Percentiles rank a stretch among this genome's conserved stretches.
Evolutionary conservation across 176 grass and related monocot species (phyloP).

Genomic region (Neostapfia colusana): DNA sequence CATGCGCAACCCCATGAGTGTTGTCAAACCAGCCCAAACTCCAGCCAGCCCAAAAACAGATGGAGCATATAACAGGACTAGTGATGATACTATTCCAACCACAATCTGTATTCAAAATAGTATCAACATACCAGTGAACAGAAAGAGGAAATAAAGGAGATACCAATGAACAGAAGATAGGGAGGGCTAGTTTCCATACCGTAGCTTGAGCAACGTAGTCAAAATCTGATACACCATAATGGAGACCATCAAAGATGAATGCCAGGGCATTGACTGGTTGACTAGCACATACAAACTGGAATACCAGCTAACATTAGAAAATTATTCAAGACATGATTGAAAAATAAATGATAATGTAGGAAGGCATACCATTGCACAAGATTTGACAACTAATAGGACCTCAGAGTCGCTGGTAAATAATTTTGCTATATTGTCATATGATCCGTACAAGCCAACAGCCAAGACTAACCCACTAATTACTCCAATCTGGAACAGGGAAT

Average conservation of each 20-base stretch:
- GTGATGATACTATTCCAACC: slow-evolving; percentile 68
- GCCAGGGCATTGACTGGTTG: slow-evolving; percentile 94
- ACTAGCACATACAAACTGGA: slow-evolving; percentile 89
- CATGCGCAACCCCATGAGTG: slow-evolving; percentile 86
- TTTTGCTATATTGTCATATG: slow-evolving; percentile 76
- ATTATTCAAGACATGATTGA: not conserved
- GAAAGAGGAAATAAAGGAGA: not conserved
- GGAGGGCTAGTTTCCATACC: slow-evolving; percentile 42
- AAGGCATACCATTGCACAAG: slow-evolving; percentile 76
- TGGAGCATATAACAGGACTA: slow-evolving; percentile 81
- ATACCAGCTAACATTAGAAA: slow-evolving; percentile 22
- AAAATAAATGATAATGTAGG: slow-evolving; percentile 9
- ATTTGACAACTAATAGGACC: slow-evolving; percentile 77
- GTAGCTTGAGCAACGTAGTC: slow-evolving; percentile 76
- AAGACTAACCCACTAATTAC: slow-evolving; percentile 67
- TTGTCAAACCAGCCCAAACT: slow-evolving; percentile 93
- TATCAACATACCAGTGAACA: slow-evolving; percentile 25
- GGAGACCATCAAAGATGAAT: slow-evolving; percentile 95
- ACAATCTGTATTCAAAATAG: slow-evolving; percentile 60
- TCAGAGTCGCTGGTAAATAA: slow-evolving; percentile 80
- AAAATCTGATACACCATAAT: slow-evolving; percentile 95
- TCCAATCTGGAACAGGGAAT: slow-evolving; percentile 65
- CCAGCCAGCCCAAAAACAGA: slow-evolving; percentile 73
- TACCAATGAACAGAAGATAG: slow-evolving; percentile 9
- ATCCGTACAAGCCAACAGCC: slow-evolving; percentile 62